Evolutionary conservation across 192 early-diverging fungal species (phyloP), one percentile per base, ranked within the genome.

Genomic region (Entomortierella chlamydospora): DNA sequence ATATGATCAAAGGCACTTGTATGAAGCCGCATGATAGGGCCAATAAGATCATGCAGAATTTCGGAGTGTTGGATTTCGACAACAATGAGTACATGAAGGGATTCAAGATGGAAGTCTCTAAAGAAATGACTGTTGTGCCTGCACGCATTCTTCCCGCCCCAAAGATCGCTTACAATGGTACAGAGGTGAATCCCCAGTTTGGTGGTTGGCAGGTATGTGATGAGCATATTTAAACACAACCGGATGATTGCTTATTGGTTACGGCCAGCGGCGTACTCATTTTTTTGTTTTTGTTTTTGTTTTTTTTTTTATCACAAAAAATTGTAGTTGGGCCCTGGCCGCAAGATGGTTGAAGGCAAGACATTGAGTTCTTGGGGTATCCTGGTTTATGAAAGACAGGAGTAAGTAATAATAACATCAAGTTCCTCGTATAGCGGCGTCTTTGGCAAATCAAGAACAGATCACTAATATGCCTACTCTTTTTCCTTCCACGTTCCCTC

Each of bases 1-100:
- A 97, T 69, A 97, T 99, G 95, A 96, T 99, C 74, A 93, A 87
- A 42, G 92, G 93, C 70, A 95, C 95, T 1, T 95, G 95, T 74
- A 11, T 89, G 72, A 73, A 76, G 13, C 93, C 94, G 6, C 69
- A 76, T 31, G 83, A 92, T 39, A 87, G 92, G 41, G 86, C 87
- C 45, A 76, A 83, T 60, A 90, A 90, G 57, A 95, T 97, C 64
- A 26, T 51, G 30, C 72, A 87, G 20, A 88, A 83, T 8, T 73
- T 91, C 37, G 67, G 68, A 2, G 70, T 90, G 50, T 77, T 96
- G 18, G 71, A 88, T 28, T 82, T 88, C 59, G 71, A 60, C 72
- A 84, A 64, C 72, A 91, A 84, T 82, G 88, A 90, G 0, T 91
- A 92, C 61, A 72, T 94, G 31, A 67, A 82, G 9, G 83, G 87